Conservation (phyloP, 176 grass and related monocot genomes). For the Oryza glumipatula region DNA sequence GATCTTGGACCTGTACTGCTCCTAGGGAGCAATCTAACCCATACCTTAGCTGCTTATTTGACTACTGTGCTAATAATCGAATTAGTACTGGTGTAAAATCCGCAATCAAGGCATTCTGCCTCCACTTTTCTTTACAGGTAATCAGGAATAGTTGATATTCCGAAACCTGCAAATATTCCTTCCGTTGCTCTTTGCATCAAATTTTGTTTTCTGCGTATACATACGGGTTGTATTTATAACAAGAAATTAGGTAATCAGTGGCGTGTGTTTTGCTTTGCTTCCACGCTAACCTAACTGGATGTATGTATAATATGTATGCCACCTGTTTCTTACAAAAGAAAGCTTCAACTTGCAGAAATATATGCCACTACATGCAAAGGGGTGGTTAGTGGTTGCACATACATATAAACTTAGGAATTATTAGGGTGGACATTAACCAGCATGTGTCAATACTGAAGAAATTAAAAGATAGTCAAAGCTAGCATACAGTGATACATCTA, state of each 20-base stretch:
- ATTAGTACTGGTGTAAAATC: not conserved
- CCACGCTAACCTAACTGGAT: conserved; percentile 5
- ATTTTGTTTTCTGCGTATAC: not conserved
- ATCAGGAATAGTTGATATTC: not conserved
- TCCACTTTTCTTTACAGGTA: not conserved
- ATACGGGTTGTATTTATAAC: not conserved
- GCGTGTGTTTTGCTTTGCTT: not conserved
- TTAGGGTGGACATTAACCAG: not conserved
- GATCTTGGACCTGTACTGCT: not conserved
- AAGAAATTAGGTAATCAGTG: not conserved
- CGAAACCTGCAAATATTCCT: not conserved
- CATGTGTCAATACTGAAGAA: not conserved
- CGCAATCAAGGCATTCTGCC: not conserved
- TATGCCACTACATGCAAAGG: not conserved
- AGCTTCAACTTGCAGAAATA: not conserved
- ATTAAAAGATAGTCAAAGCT: not conserved
- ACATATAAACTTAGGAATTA: no score
- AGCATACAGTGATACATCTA: not conserved
- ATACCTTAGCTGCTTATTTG: not conserved
- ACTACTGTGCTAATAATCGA: not conserved
- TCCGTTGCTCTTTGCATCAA: not conserved
- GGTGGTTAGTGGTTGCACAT: no score
- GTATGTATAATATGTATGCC: not conserved
- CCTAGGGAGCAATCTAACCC: conserved; percentile 15
- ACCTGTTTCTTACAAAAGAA: not conserved